Evolutionary conservation across 768 basidiomycete genomes (phyloP), one percentile per base, ranked within the genome.

Genomic region (Tulasnella sp.): DNA sequence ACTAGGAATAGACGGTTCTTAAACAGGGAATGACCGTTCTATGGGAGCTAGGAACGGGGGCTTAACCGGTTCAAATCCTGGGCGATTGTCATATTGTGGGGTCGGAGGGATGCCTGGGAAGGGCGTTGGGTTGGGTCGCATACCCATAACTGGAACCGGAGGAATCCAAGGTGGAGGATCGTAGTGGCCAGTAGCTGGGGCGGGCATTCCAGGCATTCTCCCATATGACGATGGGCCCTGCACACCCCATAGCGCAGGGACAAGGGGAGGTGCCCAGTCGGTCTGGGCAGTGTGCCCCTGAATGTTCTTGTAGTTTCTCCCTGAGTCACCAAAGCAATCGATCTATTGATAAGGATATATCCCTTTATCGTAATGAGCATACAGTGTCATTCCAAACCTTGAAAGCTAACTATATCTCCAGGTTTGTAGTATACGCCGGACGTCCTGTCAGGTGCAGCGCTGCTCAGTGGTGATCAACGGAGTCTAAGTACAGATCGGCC

Each of bases 271-370:
- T 24, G 80, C 70, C 87, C 87, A 89, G 64, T 86, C 84, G 26
- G 74, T 63, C 84, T 88, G 65, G 29, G 86, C 85, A 55, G 67
- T 71, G 72, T 88, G 86, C 8, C 83, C 73, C 66, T 86, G 85
- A 64, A 87, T 80, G 70, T 83, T 83, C 70, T 80, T 82, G 75
- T 86, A 88, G 15, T 38, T 38, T 38, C 34, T 38, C 34, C 34
- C 34, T 38, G 34, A 38, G 34, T 5, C 34, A 15, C 15, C 7
- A 38, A 5, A 38, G 34, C 43, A 69, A 71, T 63, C 70, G 68
- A 42, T 79, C 84, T 83, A 64, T 24, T 29, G 45, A 47, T 32
- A 61, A 23, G 24, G 17, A 15, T 30, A 10, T n/a, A n/a, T n/a
- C n/a, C n/a, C n/a, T n/a, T n/a, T n/a, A n/a, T n/a, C n/a, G n/a